phyloP scores from a whole-genome alignment of 768 basidiomycete species.

The Suillus cothurnatus region DNA sequence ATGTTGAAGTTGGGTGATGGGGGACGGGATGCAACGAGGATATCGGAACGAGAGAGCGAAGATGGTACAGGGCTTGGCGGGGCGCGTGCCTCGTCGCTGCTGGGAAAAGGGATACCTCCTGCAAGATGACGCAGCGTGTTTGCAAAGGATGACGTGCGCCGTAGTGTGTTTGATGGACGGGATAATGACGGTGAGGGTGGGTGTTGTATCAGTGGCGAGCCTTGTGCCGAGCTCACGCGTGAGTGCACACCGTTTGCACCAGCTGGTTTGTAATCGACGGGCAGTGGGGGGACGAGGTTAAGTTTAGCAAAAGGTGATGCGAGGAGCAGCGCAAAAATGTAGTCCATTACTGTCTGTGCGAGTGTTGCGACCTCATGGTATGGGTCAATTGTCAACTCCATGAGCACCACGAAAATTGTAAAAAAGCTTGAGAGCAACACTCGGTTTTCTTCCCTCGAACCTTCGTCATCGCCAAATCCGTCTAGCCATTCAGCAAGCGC shows the following conservation, averaged over 20 bases:
- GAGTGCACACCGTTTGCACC: conserved; percentile 39
- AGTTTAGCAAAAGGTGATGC: conserved; percentile 86
- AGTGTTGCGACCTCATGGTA: conserved; percentile 91
- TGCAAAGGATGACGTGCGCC: conserved; percentile 81
- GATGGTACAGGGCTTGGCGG: conserved; percentile 37
- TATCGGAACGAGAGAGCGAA: conserved; percentile 24
- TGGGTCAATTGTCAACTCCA: conserved; percentile 92
- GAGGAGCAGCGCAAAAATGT: conserved; percentile 85
- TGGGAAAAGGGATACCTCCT: conserved; percentile 71
- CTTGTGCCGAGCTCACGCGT: conserved; percentile 51
- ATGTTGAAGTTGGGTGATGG: conserved; percentile 80
- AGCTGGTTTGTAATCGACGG: conserved; percentile 37
- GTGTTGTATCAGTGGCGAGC: conserved; percentile 46
- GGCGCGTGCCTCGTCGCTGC: conserved; percentile 52
- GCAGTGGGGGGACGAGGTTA: conserved; percentile 50
- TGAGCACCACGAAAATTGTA: conserved; percentile 84
- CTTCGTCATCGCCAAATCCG: conserved; percentile 64
- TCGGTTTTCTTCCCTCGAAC: conserved; percentile 72
- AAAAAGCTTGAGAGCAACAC: conserved; percentile 91
- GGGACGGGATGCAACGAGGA: conserved; percentile 57
- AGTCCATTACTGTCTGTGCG: conserved; percentile 91
- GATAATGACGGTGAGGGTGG: conserved; percentile 48
- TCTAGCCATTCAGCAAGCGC: conserved; percentile 83
- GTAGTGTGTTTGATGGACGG: conserved; percentile 66
- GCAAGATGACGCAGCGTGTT: conserved; percentile 71